Conservation (phyloP, 257 asterid species). For the Nicotiana obtusifolia region DNA sequence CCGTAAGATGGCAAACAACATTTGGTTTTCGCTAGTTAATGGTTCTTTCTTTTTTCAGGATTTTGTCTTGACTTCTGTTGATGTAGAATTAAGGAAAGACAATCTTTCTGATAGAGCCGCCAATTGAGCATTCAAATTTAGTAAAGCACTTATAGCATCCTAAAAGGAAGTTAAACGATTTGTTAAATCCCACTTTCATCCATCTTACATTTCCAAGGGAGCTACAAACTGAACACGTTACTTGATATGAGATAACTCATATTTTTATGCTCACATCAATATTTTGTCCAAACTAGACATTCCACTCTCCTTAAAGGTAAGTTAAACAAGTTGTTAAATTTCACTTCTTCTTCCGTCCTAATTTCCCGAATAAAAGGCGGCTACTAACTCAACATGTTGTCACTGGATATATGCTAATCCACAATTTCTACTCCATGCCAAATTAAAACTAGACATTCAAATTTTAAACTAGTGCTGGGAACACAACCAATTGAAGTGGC, state of each 20-base stretch:
- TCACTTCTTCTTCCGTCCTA: neutral
- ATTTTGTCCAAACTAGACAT: neutral
- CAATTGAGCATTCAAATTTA: neutral
- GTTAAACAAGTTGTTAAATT: neutral
- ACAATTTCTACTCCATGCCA: neutral
- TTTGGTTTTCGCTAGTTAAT: neutral
- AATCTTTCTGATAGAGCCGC: neutral
- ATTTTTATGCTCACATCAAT: neutral
- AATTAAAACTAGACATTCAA: neutral
- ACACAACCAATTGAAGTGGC: neutral
- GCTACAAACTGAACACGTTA: neutral
- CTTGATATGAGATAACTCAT: neutral
- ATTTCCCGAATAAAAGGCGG: neutral
- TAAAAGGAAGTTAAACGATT: neutral
- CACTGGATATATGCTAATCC: neutral
- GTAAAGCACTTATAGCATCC: neutral
- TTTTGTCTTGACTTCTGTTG: neutral
- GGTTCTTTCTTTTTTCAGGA: neutral
- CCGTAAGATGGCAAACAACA: neutral
- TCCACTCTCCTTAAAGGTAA: neutral
- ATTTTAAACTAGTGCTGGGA: neutral
- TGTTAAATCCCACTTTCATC: neutral
- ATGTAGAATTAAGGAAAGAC: neutral
- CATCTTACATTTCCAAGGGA: neutral
- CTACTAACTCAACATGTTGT: neutral